Conservation (phyloP, 257 asterid species). For the Nicotiana tabacum region DNA sequence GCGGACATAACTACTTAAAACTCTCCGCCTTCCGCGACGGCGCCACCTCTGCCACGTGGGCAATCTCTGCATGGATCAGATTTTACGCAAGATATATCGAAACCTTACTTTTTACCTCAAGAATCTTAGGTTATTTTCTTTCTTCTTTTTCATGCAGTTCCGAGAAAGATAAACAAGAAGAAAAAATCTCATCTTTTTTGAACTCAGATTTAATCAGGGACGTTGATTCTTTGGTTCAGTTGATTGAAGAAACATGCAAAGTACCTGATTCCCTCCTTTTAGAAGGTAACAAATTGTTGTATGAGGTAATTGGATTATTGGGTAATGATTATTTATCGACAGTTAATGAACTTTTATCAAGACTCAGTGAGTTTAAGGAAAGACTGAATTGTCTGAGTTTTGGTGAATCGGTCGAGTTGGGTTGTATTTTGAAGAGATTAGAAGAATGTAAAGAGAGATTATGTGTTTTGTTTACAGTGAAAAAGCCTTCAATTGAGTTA, state of each 20-base stretch:
- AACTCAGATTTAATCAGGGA: conserved; percentile 54
- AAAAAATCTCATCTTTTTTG: conserved; percentile 36
- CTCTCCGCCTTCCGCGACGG: conserved; percentile 70
- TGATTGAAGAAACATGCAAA: conserved; percentile 50
- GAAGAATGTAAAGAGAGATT: conserved; percentile 48
- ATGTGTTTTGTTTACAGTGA: conserved; percentile 18
- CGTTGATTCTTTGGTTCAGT: conserved; percentile 35
- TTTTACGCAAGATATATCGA: conserved; percentile 76
- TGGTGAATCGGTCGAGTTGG: conserved; percentile 58
- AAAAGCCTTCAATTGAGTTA: conserved; percentile 47
- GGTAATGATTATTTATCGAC: conserved; percentile 42
- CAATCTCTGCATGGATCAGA: conserved; percentile 66
- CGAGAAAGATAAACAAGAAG: conserved; percentile 33
- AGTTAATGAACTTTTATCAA: conserved; percentile 39
- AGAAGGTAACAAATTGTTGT: conserved; percentile 36
- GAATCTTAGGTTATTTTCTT: conserved; percentile 53
- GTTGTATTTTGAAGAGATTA: conserved; percentile 44
- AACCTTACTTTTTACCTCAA: conserved; percentile 43
- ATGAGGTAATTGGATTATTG: conserved; percentile 38
- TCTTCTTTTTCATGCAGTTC: conserved; percentile 32
- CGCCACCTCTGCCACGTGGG: conserved; percentile 47
- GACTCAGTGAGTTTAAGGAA: conserved; percentile 56
- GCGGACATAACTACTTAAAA: conserved; percentile 70
- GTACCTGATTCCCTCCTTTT: conserved; percentile 35
- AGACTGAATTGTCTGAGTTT: conserved; percentile 50